Evolutionary conservation across 495 filamentous ascomycete species (phyloP), one percentile per base, ranked within the genome.

Genomic region (Penicillium malachiteum): DNA sequence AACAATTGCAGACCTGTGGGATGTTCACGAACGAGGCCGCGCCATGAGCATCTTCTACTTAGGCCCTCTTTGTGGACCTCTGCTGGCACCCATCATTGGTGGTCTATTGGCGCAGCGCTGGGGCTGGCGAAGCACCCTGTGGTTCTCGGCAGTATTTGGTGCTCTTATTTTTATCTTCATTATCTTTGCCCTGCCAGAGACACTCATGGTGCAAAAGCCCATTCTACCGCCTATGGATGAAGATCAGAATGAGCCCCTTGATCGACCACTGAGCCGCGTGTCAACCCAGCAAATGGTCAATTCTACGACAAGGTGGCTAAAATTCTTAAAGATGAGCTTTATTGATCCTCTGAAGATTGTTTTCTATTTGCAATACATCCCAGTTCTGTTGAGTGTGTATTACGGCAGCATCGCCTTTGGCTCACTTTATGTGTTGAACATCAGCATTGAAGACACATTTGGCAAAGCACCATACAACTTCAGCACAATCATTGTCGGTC

Each of bases 21-120:
- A 93, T 53, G 66, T 84, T 1, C 80, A 77, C 17, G 88, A 96
- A 67, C 78, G 92, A 52, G 93, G 93, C 7, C 76, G 76, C 18
- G 92, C 92, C n/a, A 96, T 97, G 91, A 87, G 91, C 2, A 83
- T 90, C 18, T 97, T 96, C 71, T 97, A 96, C 56, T 78, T 96
- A 0, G 93, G 93, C 0, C 93, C 93, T 1, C 73, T 97, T n/a
- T 82, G 87, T 50, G 93, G 92, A 0, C 93, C 93, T 0, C 73
- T 96, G 9, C 73, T 96, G 21, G 85, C 89, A 1, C 93, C 93
- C 7, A 92, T 97, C 42, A 84, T 96, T 41, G 93, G 93, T 34
- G 93, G 93, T 51, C 84, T 80, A 1, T 71, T 97, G 17, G 80
- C 85, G 1, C 69, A 91, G 49, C 72, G 68, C 4, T 88, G 87